A percentile compares a stretch with the other conserved stretches of the same genome.
Evolutionary conservation across 306 rosid species (phyloP).

Genomic region (Citrullus mucosospermus): DNA sequence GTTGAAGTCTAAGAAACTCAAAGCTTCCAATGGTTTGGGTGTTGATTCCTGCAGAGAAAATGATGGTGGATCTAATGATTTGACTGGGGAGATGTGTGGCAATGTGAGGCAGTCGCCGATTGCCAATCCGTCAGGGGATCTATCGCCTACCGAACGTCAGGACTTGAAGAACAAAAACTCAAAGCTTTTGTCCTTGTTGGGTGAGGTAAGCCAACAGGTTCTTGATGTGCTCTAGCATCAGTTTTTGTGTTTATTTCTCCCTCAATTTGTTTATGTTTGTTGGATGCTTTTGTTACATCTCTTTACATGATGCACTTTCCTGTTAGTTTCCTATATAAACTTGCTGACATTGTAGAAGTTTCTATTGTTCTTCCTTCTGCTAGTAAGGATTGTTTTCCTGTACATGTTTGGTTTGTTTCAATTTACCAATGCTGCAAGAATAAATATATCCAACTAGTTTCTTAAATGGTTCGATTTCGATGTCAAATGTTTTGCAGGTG

Average conservation of each 20-base stretch:
- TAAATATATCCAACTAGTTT: neutral
- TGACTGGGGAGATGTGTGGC: constrained; percentile 25
- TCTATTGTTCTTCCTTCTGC: neutral
- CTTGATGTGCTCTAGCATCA: neutral
- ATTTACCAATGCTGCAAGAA: neutral
- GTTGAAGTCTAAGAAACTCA: constrained; percentile 34
- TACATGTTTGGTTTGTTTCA: neutral
- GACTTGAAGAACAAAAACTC: constrained; percentile 58
- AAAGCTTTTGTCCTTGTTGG: constrained; percentile 66
- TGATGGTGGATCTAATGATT: constrained; percentile 39
- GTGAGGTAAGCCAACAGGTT: constrained; percentile 47
- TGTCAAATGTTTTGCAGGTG: constrained; percentile 33
- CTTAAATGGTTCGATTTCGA: neutral
- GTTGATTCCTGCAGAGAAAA: constrained; percentile 34
- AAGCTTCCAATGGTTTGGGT: constrained; percentile 12
- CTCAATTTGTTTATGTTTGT: neutral
- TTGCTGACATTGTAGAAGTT: neutral
- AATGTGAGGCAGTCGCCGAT: constrained; percentile 33
- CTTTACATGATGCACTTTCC: neutral
- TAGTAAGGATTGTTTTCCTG: neutral
- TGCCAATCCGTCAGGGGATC: constrained; percentile 31
- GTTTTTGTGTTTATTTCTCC: neutral
- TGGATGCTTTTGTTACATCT: neutral
- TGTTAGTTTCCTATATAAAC: neutral
- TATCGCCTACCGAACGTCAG: constrained; percentile 55